phyloP scores from a whole-genome alignment of 139 green algal species.

The Picochlorum sp. region DNA sequence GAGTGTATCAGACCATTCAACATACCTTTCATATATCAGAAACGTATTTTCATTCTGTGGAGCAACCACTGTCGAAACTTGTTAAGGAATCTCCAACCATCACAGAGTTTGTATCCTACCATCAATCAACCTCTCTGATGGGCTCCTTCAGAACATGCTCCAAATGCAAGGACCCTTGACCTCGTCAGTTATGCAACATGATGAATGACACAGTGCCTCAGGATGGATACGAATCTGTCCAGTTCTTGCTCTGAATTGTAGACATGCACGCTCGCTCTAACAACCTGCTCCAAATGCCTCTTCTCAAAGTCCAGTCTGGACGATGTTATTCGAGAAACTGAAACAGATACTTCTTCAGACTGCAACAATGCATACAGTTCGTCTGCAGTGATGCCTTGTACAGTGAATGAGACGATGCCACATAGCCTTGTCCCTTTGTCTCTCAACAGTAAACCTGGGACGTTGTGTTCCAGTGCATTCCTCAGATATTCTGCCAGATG shows the following conservation, averaged over 20 bases:
- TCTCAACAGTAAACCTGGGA: conserved; percentile 28
- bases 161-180: no score
- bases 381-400: conserved; percentile 12
- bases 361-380: conserved; percentile 15
- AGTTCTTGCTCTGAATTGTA: conserved; percentile 57
- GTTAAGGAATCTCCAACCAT: no score
- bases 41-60: no score
- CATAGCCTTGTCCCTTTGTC: conserved; percentile 45
- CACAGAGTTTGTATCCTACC: no score
- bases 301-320: conserved; percentile 46
- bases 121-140: no score
- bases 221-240: conserved; percentile 13
- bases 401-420: conserved; percentile 60
- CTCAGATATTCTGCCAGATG: conserved; percentile 33
- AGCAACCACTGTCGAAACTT: no score
- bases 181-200: no score
- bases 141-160: no score
- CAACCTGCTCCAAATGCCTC: conserved; percentile 26
- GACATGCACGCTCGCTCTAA: conserved; percentile 55
- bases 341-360: conserved; percentile 31
- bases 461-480: conserved; percentile 5
- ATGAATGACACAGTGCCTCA: background rate
- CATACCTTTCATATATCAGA: no score
- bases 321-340: conserved; percentile 30
- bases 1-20: no score